Evolutionary conservation across 768 basidiomycete species (phyloP).

Genomic region (Xerocomus potaroensis): DNA sequence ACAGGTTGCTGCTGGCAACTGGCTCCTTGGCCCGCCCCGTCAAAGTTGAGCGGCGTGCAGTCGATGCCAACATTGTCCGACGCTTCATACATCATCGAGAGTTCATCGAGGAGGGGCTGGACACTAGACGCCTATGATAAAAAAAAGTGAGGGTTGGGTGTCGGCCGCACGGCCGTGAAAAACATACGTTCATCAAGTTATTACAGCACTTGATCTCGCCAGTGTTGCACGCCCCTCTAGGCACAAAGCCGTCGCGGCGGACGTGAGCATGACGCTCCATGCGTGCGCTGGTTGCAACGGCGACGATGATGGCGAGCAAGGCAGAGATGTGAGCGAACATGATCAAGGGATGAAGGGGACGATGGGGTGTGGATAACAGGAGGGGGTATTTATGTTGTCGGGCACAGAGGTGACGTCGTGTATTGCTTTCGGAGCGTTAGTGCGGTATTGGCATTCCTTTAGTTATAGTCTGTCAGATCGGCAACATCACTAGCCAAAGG

Average conservation of each 20-base stretch:
- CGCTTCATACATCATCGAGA: conserved; percentile 13
- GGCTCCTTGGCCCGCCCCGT: conserved; percentile 18
- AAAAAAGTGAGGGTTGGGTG: neutral
- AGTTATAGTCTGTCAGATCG: neutral
- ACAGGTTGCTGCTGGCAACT: conserved; percentile 24
- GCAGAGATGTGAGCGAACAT: conserved; percentile 23
- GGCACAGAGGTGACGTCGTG: conserved; percentile 10
- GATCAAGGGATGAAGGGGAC: neutral
- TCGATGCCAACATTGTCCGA: conserved; percentile 21
- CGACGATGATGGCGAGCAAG: conserved; percentile 15
- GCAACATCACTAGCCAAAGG: neutral
- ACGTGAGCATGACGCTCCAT: conserved; percentile 15
- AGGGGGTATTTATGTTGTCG: conserved; percentile 22
- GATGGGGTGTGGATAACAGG: neutral
- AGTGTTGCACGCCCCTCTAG: conserved; percentile 13
- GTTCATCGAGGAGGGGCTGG: neutral
- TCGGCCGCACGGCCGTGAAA: neutral
- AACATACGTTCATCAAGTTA: conserved; percentile 17
- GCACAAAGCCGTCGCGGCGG: conserved; percentile 2
- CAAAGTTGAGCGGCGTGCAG: conserved; percentile 20
- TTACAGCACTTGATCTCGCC: conserved; percentile 22
- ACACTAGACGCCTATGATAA: conserved; percentile 11
- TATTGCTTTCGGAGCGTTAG: neutral
- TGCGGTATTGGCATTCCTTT: conserved; percentile 6
- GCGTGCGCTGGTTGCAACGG: conserved; percentile 21